Evolutionary conservation across 2,329 filamentous ascomycete species (phyloP).

Genomic region (Nothopassalora personata): DNA sequence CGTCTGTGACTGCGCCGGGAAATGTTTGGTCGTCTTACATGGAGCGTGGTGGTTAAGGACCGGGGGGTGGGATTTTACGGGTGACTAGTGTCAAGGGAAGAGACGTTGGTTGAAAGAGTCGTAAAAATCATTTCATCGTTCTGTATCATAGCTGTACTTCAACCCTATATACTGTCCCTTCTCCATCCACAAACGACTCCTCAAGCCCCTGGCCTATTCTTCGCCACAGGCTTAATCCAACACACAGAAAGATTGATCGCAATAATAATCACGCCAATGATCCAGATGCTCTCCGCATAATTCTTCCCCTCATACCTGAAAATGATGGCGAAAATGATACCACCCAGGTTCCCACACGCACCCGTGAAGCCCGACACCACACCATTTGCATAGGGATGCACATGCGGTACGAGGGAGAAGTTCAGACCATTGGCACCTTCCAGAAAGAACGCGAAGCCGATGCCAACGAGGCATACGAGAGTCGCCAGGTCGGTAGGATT

Average conservation of each 20-base stretch:
- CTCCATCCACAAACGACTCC: not conserved
- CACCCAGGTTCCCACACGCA: constrained; percentile 76
- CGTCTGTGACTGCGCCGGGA: not conserved
- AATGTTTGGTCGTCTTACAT: not conserved
- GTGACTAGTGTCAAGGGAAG: no score
- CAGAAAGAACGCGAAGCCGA: constrained; percentile 72
- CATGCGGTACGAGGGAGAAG: constrained; percentile 80
- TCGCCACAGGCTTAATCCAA: constrained; percentile 58
- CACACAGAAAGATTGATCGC: constrained; percentile 60
- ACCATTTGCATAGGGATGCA: constrained; percentile 78
- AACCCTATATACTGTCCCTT: not conserved
- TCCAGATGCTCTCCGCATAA: constrained; percentile 60
- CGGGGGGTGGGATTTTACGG: no score
- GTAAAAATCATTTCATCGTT: no score
- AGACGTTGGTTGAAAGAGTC: no score
- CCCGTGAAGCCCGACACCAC: constrained; percentile 72
- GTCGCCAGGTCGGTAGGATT: constrained; percentile 57
- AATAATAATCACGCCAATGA: constrained; percentile 73
- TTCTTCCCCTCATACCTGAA: constrained; percentile 57
- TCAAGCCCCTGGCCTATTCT: not conserved
- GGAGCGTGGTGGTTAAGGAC: not conserved
- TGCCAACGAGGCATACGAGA: constrained; percentile 72
- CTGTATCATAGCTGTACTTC: not conserved
- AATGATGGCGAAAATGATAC: constrained; percentile 76
- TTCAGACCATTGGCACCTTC: constrained; percentile 83